These are phyloP conservation scores for Podila epigama DNA, from an alignment of 192 early-diverging fungal species.

Conservation along the genomic window DNA sequence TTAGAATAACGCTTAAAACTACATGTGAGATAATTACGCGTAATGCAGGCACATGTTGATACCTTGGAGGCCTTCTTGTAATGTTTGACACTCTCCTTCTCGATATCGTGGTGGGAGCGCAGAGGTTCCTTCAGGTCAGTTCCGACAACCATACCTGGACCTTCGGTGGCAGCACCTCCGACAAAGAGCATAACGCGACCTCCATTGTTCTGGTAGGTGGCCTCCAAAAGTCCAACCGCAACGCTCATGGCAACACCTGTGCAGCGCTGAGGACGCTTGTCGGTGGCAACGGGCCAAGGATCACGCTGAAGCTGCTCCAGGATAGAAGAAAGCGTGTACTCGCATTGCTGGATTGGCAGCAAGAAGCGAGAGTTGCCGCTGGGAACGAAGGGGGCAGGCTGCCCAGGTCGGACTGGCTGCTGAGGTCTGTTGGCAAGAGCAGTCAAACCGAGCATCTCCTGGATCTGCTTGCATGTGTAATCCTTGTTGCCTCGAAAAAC, in stretches of 20 bases:
- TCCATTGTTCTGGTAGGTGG: conserved; percentile 91
- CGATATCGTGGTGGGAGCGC: conserved; percentile 98
- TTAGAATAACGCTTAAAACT: neutral
- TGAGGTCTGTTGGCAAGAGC: conserved; percentile 50
- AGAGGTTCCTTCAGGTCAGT: conserved; percentile 92
- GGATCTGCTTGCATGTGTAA: conserved; percentile 92
- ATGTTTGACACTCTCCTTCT: conserved; percentile 92
- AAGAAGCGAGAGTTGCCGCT: conserved; percentile 78
- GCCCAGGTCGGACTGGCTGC: conserved; percentile 52
- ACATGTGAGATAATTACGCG: neutral
- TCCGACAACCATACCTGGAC: conserved; percentile 95
- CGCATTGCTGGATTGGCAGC: conserved; percentile 92
- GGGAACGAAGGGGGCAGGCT: conserved; percentile 45
- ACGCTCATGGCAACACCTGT: conserved; percentile 95
- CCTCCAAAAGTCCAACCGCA: conserved; percentile 90
- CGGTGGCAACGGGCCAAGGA: conserved; percentile 93
- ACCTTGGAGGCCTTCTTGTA: conserved; percentile 93
- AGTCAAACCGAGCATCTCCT: conserved; percentile 94
- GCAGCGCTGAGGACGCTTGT: conserved; percentile 91
- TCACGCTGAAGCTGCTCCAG: conserved; percentile 97
- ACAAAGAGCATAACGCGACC: conserved; percentile 92
- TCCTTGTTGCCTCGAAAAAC: conserved; percentile 98
- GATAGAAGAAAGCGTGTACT: conserved; percentile 94
- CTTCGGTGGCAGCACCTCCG: conserved; percentile 93
- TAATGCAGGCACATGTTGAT: neutral